Conservation (phyloP, 1,284 basidiomycete genomes). For the Tetrapyrgos nigripes region DNA sequence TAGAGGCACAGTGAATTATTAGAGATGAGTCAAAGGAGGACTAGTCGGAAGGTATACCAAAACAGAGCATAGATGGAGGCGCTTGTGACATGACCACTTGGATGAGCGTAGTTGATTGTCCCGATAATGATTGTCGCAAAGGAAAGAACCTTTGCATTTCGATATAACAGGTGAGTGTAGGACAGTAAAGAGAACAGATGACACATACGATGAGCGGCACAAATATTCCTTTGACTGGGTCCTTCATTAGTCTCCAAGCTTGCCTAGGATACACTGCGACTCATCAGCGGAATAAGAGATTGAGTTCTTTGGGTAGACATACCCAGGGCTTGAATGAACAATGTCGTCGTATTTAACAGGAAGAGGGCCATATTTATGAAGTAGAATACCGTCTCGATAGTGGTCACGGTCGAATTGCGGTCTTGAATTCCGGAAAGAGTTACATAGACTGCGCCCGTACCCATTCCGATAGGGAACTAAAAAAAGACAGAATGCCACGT, state of each 20-base stretch:
- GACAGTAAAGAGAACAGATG: background rate
- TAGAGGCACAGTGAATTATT: slow-evolving; percentile 18
- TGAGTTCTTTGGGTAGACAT: too few species aligned
- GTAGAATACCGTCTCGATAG: slow-evolving; percentile 50
- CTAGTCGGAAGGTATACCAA: slow-evolving; percentile 38
- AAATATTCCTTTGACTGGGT: slow-evolving; percentile 52
- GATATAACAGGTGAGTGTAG: background rate
- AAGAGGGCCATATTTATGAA: slow-evolving; percentile 52
- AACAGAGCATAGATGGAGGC: slow-evolving; percentile 47
- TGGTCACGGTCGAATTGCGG: slow-evolving; percentile 37
- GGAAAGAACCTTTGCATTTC: slow-evolving; percentile 42
- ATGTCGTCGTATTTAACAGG: slow-evolving; percentile 46
- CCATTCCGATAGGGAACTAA: slow-evolving; percentile 57
- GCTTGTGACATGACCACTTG: slow-evolving; percentile 38
- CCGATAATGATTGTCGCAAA: slow-evolving; percentile 59
- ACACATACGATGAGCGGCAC: slow-evolving; percentile 49
- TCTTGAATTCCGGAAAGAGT: slow-evolving; percentile 46
- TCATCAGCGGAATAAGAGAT: background rate
- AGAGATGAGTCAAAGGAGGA: background rate
- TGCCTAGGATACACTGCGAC: slow-evolving; percentile 48
- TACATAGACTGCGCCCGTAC: slow-evolving; percentile 54
- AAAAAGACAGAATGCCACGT: background rate
- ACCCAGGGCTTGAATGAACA: slow-evolving; percentile 50
- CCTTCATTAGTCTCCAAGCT: slow-evolving; percentile 46
- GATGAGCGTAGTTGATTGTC: slow-evolving; percentile 52